A percentile compares a stretch with the other conserved stretches of the same genome.
These are phyloP conservation scores for Eragrostis curvula DNA, from an alignment of 176 grass and related monocot genomes.

Conservation along the genomic window DNA sequence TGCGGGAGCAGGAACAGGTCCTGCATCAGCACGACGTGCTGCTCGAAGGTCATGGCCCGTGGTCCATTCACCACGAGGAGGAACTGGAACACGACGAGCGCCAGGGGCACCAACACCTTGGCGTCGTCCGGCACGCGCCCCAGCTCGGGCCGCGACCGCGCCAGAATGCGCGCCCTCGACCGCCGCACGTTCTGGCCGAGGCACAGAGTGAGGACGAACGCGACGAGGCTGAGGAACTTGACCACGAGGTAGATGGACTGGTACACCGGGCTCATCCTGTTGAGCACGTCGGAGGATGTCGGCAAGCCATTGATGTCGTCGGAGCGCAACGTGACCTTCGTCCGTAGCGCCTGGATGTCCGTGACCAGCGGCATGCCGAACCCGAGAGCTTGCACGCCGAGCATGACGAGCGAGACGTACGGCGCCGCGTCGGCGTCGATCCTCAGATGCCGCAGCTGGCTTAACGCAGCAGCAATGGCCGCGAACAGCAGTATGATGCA, in stretches of 20 bases:
- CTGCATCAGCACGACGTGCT: constrained; percentile 75
- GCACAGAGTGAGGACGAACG: constrained; percentile 70
- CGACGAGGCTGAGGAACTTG: constrained; percentile 67
- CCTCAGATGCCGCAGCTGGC: constrained; percentile 79
- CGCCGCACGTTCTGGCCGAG: constrained; percentile 81
- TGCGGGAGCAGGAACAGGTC: constrained; percentile 88
- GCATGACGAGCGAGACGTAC: constrained; percentile 77
- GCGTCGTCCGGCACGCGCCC: constrained; percentile 73
- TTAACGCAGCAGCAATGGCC: constrained; percentile 61
- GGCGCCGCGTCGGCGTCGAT: constrained; percentile 54
- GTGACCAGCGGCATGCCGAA: constrained; percentile 82
- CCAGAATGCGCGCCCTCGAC: constrained; percentile 71
- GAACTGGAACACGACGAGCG: constrained; percentile 48
- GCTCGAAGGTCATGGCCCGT: constrained; percentile 53
- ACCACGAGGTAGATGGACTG: constrained; percentile 57
- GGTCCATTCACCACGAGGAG: constrained; percentile 54
- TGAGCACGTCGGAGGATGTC: too few relatives aligned
- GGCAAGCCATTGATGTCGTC: too few relatives aligned
- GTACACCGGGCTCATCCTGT: not conserved
- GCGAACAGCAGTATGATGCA: constrained; percentile 57
- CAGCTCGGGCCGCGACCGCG: constrained; percentile 71
- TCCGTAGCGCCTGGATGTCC: constrained; percentile 64
- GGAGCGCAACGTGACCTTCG: not conserved
- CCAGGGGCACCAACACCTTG: constrained; percentile 59
- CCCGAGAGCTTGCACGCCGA: constrained; percentile 79